These are phyloP conservation scores for Ustilago shanxiensis DNA, from an alignment of 1,284 basidiomycete species.

Conservation along the genomic window DNA sequence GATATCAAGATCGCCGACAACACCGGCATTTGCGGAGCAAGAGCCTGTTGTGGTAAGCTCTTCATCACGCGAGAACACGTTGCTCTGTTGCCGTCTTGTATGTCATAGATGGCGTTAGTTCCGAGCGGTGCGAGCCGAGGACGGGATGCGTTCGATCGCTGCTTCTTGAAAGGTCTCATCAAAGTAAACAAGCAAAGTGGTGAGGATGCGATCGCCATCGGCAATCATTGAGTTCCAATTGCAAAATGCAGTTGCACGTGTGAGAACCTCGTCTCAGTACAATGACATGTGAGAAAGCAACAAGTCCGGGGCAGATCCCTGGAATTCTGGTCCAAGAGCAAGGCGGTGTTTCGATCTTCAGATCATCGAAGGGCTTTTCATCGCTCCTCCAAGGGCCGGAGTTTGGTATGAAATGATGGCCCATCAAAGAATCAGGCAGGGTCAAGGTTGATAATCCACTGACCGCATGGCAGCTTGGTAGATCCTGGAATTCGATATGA, in stretches of 20 bases:
- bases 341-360: no score
- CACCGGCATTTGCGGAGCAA: not conserved
- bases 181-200: not conserved
- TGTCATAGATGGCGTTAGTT: not conserved
- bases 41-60: not conserved
- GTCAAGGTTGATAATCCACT: not conserved
- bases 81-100: no score
- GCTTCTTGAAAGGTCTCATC: not conserved
- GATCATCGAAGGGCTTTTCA: no score
- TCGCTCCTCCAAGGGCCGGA: no score
- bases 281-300: constrained; percentile 8
- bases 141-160: not conserved
- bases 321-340: no score
- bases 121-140: not conserved
- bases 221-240: not conserved
- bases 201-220: not conserved
- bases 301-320: not conserved
- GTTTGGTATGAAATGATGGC: no score
- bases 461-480: not conserved
- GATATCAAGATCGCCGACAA: not conserved
- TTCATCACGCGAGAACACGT: not conserved
- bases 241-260: constrained; percentile 5
- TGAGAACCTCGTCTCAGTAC: not conserved
- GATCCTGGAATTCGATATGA: not conserved
- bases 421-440: no score